phyloP scores from a whole-genome alignment of 2,329 filamentous ascomycete genomes.

The Alternaria arbusti region DNA sequence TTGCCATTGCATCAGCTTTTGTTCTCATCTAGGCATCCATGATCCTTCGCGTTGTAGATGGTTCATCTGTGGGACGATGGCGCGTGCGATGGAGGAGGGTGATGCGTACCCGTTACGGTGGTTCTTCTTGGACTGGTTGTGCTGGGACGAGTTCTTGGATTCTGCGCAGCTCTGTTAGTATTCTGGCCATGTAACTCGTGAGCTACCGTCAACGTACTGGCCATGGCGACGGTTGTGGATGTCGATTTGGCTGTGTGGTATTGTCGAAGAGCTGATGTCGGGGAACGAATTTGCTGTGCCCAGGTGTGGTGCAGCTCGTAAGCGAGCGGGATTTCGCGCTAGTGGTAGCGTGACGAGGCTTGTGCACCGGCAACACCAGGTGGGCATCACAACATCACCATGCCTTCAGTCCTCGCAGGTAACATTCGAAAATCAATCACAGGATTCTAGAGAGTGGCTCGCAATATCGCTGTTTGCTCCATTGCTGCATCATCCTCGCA shows the following conservation, averaged over 20 bases:
- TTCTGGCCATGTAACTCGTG: background rate
- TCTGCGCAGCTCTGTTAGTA: constrained; percentile 62
- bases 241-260: constrained; percentile 40
- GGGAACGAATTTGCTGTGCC: constrained; percentile 15
- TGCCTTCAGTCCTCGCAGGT: background rate
- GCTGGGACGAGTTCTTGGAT: constrained; percentile 99
- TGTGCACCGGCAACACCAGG: background rate
- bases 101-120: constrained; percentile 93
- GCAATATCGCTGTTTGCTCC: background rate
- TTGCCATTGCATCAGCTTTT: constrained; percentile 25
- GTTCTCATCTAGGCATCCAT: constrained; percentile 5
- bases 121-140: constrained; percentile 98
- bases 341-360: constrained; percentile 1
- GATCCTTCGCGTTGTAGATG: background rate
- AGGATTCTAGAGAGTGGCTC: background rate
- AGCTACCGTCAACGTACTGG: constrained; percentile 63
- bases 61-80: constrained; percentile 1
- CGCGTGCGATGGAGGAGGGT: constrained; percentile 18
- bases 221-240: constrained; percentile 64
- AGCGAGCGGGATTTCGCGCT: constrained; percentile 20
- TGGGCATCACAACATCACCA: background rate
- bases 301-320: constrained; percentile 12
- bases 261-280: constrained; percentile 32
- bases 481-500: background rate
- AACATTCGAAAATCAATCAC: background rate